Base-by-base conservation (phyloP, 179 eudicot genomes). In the Carnegiea gigantea region DNA sequence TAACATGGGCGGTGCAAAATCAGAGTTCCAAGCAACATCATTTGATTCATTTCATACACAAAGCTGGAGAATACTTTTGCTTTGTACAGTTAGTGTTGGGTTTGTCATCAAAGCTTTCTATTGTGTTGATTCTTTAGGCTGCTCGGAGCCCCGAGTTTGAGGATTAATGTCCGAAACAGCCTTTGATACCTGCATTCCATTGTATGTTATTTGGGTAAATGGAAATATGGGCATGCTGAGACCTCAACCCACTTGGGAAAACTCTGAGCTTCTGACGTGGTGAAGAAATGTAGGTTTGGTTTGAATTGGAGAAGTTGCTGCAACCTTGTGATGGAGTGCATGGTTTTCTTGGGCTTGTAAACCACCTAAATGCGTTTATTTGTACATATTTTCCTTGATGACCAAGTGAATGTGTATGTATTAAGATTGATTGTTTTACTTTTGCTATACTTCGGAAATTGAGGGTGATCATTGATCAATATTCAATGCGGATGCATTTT, bases 41-140 rank as follows among this genome's bases (percentile, higher is more conserved):
- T 75, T 26, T 75, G 54, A 17, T 48, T n/a, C 33, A 49, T 75
- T 49, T 75, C 77, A 49, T n/a, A 75, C n/a, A 51, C 78, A 30
- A 54, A 57, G 70, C 17, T 17, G 30, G 13, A 40, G 26, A 26
- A 51, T 30, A 43, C 43, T 36, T 21, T 26, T 53, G 14, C 65
- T 43, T 15, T 75, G 24, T 75, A 28, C 78, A 75, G n/a, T 28
- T 28, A 8, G 40, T 15, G 36, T 0, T 76, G 24, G 20, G 15
- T 57, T 62, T n/a, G 17, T 76, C 49, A 53, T 5, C 20, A 9
- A 36, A 53, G 64, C 46, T 76, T 17, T 51, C 11, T 48, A 28
- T 18, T 36, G 17, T 38, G 38, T 59, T 30, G 38, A 76, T 48
- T 76, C n/a, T 51, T 51, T 9, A 51, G 65, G 36, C 14, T 18